Evolutionary conservation across 108 stramenopile species (phyloP).

Genomic region (Licmophora abbreviata): DNA sequence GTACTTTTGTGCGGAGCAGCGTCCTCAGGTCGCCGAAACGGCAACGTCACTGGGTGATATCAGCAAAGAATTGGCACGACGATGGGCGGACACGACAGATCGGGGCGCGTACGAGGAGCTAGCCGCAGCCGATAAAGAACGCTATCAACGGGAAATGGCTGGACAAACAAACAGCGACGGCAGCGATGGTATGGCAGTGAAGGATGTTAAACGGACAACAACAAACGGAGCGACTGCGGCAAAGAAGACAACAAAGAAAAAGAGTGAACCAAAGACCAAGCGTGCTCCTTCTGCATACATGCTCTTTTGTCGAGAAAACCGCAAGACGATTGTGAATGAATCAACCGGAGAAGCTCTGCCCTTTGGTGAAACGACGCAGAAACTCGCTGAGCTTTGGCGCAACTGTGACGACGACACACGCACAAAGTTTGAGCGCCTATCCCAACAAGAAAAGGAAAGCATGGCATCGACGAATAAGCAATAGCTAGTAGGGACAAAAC

Average conservation of each 20-base stretch:
- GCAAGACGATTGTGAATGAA: conserved; percentile 24
- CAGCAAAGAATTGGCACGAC: conserved; percentile 44
- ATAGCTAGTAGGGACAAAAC: background rate
- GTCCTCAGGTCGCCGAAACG: conserved; percentile 30
- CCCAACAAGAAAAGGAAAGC: background rate
- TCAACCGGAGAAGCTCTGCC: conserved; percentile 26
- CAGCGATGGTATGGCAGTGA: background rate
- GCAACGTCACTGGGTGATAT: conserved; percentile 29
- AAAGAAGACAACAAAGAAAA: background rate
- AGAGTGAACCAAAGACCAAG: conserved; percentile 9
- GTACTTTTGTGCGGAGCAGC: conserved; percentile 31
- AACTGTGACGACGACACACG: conserved; percentile 15
- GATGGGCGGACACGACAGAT: conserved; percentile 25
- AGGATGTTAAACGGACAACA: background rate
- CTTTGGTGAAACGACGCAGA: conserved; percentile 36
- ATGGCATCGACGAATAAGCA: background rate
- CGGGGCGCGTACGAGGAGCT: conserved; percentile 15
- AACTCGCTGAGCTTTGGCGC: conserved; percentile 35
- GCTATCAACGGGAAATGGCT: conserved; percentile 13
- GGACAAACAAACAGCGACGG: background rate
- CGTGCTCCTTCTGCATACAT: conserved; percentile 34
- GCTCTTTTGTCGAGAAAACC: conserved; percentile 31
- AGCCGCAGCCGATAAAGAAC: conserved; percentile 23
- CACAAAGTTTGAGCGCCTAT: background rate
- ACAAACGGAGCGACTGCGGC: background rate